Conservation (phyloP, 2,329 filamentous ascomycete species). For the Arthrobotrys pseudoclavata region DNA sequence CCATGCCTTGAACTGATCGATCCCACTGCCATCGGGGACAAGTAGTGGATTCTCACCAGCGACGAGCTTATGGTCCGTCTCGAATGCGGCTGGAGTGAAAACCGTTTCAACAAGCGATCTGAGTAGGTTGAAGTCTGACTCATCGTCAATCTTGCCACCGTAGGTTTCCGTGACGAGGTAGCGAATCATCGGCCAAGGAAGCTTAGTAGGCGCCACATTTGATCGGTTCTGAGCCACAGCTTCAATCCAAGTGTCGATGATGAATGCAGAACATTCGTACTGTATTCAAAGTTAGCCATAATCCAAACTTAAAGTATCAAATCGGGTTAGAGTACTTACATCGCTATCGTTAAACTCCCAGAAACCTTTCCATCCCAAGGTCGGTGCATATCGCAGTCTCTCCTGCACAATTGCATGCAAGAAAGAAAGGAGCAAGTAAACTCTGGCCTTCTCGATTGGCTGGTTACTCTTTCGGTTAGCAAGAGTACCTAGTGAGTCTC, state of each 20-base stretch:
- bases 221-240: conserved; percentile 83
- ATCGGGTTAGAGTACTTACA: conserved; percentile 72
- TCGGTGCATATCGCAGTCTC: conserved; percentile 91
- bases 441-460: conserved; percentile 88
- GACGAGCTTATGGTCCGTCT: conserved; percentile 90
- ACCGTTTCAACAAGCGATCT: conserved; percentile 80
- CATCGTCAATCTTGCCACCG: conserved; percentile 96
- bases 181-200: conserved; percentile 96
- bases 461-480: conserved; percentile 81
- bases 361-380: conserved; percentile 96
- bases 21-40: conserved; percentile 83
- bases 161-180: conserved; percentile 94
- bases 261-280: conserved; percentile 97
- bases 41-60: conserved; percentile 74
- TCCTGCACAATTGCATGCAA: conserved; percentile 96
- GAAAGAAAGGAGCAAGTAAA: conserved; percentile 94
- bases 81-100: conserved; percentile 89
- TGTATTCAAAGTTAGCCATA: conserved; percentile 66
- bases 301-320: not conserved
- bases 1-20: conserved; percentile 91
- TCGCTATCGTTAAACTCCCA: conserved; percentile 99
- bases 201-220: conserved; percentile 91
- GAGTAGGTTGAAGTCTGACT: conserved; percentile 83
- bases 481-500: conserved; percentile 90
- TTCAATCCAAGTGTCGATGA: conserved; percentile 96